phyloP scores from a whole-genome alignment of 306 rosid genomes.

The Pachyrhizus erosus region DNA sequence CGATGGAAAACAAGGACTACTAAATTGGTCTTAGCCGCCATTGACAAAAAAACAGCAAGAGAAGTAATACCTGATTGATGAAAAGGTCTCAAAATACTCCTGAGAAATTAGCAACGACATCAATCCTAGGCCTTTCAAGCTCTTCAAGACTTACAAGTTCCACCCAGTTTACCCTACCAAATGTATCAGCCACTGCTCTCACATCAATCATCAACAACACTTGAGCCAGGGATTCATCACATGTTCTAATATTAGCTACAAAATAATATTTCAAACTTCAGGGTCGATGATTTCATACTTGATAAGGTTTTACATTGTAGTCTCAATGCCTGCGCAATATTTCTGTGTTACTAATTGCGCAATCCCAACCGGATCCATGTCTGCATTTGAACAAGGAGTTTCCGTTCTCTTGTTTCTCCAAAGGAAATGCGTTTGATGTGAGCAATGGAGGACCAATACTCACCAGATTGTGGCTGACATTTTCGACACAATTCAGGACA shows the following conservation, averaged over 20 bases:
- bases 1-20: neutral
- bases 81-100: constrained; percentile 97
- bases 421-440: neutral
- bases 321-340: neutral
- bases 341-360: neutral
- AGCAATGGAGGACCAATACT: constrained; percentile 16
- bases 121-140: constrained; percentile 97
- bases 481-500: constrained; percentile 18
- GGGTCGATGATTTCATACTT: neutral
- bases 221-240: constrained; percentile 89
- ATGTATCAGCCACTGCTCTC: constrained; percentile 70
- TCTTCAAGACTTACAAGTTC: constrained; percentile 87
- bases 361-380: neutral
- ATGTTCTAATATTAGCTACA: constrained; percentile 62
- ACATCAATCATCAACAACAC: constrained; percentile 97
- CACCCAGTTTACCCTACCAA: constrained; percentile 86
- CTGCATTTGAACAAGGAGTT: neutral
- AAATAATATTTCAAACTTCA: neutral
- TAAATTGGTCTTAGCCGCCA: constrained; percentile 13
- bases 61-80: constrained; percentile 81
- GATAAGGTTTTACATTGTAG: neutral
- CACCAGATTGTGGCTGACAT: neutral
- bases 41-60: neutral
- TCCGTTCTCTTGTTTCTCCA: neutral
- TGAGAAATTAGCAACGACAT: constrained; percentile 92